phyloP scores from a whole-genome alignment of 768 basidiomycete genomes.

The Paxillus rubicundulus region DNA sequence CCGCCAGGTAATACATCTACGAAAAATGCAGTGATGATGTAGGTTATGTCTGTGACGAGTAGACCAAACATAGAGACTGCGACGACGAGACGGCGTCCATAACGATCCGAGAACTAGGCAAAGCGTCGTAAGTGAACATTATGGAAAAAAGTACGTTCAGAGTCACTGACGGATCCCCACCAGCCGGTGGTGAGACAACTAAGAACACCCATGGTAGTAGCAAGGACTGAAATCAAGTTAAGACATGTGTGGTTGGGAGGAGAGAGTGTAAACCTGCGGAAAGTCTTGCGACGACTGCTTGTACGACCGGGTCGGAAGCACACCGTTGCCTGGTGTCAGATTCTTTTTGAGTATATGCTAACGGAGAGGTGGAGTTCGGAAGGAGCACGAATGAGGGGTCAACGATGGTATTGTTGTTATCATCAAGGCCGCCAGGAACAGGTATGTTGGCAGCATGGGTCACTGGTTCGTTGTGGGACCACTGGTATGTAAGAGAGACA shows the following conservation, averaged over 20 bases:
- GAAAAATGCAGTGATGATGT: constrained; percentile 63
- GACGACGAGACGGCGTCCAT: constrained; percentile 68
- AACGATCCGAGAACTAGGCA: constrained; percentile 67
- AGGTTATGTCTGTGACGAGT: constrained; percentile 58
- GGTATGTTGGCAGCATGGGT: not conserved
- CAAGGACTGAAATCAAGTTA: constrained; percentile 46
- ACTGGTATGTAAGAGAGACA: not conserved
- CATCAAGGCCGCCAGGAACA: not conserved
- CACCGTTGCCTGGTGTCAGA: constrained; percentile 37
- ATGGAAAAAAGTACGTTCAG: not conserved
- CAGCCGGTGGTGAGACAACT: constrained; percentile 77
- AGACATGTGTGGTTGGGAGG: not conserved
- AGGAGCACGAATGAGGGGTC: constrained; percentile 1
- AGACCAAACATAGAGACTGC: constrained; percentile 59
- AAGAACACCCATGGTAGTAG: constrained; percentile 66
- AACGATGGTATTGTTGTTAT: not conserved
- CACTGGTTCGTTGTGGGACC: not conserved
- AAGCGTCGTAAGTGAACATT: not conserved
- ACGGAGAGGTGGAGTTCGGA: not conserved
- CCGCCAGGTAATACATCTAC: constrained; percentile 68
- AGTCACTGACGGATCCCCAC: constrained; percentile 73
- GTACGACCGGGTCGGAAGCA: constrained; percentile 66
- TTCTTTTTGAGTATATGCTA: not conserved
- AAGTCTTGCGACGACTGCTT: constrained; percentile 68
- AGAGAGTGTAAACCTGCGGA: constrained; percentile 47